Percentiles rank a stretch among this genome's conserved stretches.
Evolutionary conservation across 2,329 filamentous ascomycete species (phyloP).

Genomic region (Ophiostoma pallidulum): DNA sequence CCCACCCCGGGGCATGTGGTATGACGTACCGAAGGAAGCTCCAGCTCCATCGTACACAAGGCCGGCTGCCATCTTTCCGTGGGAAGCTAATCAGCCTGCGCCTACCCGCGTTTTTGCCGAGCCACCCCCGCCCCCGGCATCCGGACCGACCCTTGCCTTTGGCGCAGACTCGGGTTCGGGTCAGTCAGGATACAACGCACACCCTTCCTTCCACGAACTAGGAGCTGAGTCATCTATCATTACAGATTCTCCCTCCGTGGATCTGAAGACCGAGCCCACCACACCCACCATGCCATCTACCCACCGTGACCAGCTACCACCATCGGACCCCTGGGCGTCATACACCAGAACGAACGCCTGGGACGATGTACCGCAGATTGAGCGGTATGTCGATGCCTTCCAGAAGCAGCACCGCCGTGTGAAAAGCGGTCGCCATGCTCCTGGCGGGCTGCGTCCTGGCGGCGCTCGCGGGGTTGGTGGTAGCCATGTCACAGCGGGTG

Average conservation of each 20-base stretch:
- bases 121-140: conserved; percentile 1
- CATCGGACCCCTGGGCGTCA: conserved; percentile 57
- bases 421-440: conserved; percentile 22
- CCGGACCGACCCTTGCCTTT: conserved; percentile 22
- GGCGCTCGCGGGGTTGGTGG: not conserved
- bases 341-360: conserved; percentile 80
- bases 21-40: conserved; percentile 61
- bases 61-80: conserved; percentile 73
- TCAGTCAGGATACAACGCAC: conserved; percentile 17
- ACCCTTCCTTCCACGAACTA: conserved; percentile 15
- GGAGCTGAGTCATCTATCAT: conserved; percentile 26
- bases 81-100: conserved; percentile 63
- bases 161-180: conserved; percentile 17
- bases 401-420: conserved; percentile 45
- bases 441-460: conserved; percentile 16
- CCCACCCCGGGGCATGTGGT: conserved; percentile 82
- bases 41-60: conserved; percentile 45
- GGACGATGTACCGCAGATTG: conserved; percentile 85
- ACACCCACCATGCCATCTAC: conserved; percentile 42
- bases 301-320: conserved; percentile 27
- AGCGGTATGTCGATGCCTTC: conserved; percentile 72
- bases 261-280: conserved; percentile 32
- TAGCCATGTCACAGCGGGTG: not conserved
- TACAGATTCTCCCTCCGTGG: conserved; percentile 27
- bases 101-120: conserved; percentile 57